Evolutionary conservation across 345 rosid species (phyloP), one percentile per base, ranked within the genome.

Genomic region (Lepidium africanum): DNA sequence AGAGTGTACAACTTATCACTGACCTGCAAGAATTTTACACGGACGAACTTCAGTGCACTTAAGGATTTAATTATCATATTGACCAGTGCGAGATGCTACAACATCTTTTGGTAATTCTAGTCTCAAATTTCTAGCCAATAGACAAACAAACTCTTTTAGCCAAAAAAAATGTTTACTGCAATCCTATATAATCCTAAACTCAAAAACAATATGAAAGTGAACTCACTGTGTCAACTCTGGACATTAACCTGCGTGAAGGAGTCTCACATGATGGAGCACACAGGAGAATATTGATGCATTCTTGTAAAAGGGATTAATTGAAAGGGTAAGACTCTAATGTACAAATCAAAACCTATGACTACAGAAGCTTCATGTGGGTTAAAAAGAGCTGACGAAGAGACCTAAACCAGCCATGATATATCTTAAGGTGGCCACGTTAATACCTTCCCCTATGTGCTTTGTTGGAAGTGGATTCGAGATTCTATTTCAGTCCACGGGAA

Each of bases 91-190:
- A 84, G 82, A 93, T 63, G 97, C 96, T 63, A 90, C 92, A 32
- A 93, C 94, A 49, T 88, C 98, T 83, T 93, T 95, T 76, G 88
- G 79, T 76, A 93, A 80, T 82, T 93, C 97, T 67, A 93, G 72
- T 71, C 96, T 84, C 80, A 90, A 66, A 78, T 87, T 84, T 69
- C 98, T 93, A 71, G n/a, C 36, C 13, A 45, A 39, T 48, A 70
- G 61, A 50, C 19, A 48, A 25, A 55, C 12, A 59, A 42, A 52
- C 23, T 5, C 8, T 71, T 63, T 35, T 9, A 48, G 30, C 1
- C 46, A 21, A 47, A 40, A 53, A 37, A 2, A 0, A n/a, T 0
- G 15, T 62, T 53, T 1, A 27, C 27, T 38, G 43, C 13, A 37
- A 33, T 11, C 12, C 1, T 17, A 17, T 46, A 2, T 25, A 25